A percentile compares a stretch with the other conserved stretches of the same genome.
phyloP scores from a whole-genome alignment of 768 basidiomycete genomes.

The Gloeopeniophorella convolvens region DNA sequence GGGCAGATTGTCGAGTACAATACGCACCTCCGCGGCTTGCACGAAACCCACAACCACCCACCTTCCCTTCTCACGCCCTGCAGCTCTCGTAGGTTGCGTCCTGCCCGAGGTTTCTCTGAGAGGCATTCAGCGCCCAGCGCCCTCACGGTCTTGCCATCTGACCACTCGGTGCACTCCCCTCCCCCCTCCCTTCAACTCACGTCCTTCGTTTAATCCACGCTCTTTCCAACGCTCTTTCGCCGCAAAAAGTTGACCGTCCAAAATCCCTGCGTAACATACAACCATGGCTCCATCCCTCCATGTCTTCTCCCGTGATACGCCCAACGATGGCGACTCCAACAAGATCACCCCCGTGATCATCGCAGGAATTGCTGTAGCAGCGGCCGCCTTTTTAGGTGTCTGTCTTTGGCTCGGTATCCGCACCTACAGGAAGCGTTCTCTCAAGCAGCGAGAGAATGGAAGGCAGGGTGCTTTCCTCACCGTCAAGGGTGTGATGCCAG shows the following conservation, averaged over 20 bases:
- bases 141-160: background rate
- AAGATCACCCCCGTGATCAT: conserved; percentile 34
- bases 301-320: conserved; percentile 1
- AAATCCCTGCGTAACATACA: background rate
- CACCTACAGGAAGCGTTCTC: conserved; percentile 36
- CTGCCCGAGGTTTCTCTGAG: background rate
- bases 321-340: background rate
- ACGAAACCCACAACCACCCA: background rate
- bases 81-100: background rate
- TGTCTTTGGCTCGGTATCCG: conserved; percentile 38
- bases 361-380: conserved; percentile 45
- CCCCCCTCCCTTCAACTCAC: no score
- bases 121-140: background rate
- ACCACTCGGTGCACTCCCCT: background rate
- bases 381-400: conserved; percentile 34
- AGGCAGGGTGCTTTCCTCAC: conserved; percentile 41
- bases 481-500: conserved; percentile 41
- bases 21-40: no score
- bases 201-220: background rate
- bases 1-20: no score
- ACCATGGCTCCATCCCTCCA: conserved; percentile 15
- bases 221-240: conserved; percentile 4
- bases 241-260: background rate
- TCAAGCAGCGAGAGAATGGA: conserved; percentile 31
- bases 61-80: background rate